Base-by-base conservation (phyloP, 208 protist genomes). In the Strigomonas oncopelti region DNA sequence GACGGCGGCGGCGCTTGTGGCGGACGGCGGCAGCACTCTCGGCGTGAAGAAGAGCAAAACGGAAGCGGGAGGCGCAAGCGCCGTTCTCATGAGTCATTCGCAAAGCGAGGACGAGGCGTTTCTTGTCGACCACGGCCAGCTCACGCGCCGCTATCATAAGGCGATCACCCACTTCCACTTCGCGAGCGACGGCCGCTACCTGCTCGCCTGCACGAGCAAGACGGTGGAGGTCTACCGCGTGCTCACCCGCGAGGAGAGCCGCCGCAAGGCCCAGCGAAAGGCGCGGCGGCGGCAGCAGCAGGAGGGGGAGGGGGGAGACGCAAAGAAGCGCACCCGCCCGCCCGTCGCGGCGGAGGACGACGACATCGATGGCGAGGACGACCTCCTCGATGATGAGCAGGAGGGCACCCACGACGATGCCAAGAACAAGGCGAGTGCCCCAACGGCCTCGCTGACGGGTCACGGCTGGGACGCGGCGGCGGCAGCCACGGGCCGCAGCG, bases 181-280 rank as follows among this genome's bases (percentile, higher is more conserved):
- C 71, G 87, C 85, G 20, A 46, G 32, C 31, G 83, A 93, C 65
- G 80, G 81, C 13, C 60, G 69, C 20, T 93, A 84, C 71, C 67
- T 97, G 5, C 59, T 91, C 18, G 90, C 87, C 34, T 89, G 81
- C 67, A 93, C 88, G 5, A 91, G 84, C 67, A 90, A 93, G 48
- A 91, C 88, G 29, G 67, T 97, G 27, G 92, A 97, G 71, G 72
- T 97, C 13, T 97, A 85, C 69, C 80, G 77, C 22, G 72, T 91
- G 46, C 74, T 85, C 28, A 80, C 83, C 1, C 71, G 77, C 14
- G 86, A 92, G 36, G 86, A 92, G 48, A 83, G 93, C 46, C 76
- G 74, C 34, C 84, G 80, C 65, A 93, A 94, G 74, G 55, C 84
- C 27, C 57, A 74, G 48, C 88, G 88, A 38, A 93, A 91, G 69